Base-by-base conservation (phyloP, 352 stramenopile genomes). In the Thalassiosira mediterranea region DNA sequence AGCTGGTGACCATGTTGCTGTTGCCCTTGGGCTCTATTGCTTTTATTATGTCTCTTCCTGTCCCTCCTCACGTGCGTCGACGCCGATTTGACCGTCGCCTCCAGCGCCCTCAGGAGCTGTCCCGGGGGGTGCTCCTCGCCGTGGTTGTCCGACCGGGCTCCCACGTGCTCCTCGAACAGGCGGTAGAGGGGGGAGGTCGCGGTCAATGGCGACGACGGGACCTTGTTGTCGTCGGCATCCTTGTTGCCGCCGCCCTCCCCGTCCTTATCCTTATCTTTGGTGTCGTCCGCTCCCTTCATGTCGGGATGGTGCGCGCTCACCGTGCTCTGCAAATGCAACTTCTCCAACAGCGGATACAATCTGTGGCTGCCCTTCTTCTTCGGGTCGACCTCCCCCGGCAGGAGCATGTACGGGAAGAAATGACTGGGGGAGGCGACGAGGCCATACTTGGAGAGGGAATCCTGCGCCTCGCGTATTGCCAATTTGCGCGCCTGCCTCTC, bases 81-180 rank as follows among this genome's bases (percentile, higher is more conserved):
- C 5, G 46, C 21, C 23, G 15, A 26, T 3, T 34, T 19, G 15
- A 11, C 7, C 5, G 46, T 40, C n/a, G 23, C 21, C n/a, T 32
- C 37, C 19, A 59, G 15, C 11, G 51, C 23, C 7, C 23, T n/a
- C 11, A 5, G 4, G n/a, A 59, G 51, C 23, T 59, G 21, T 13
- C 13, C 34, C 34, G 34, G 13, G 0, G 51, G 4, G 37, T 42
- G 31, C 17, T 31, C 21, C 17, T 31, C 21, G 23, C 26, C 51
- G 13, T 42, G 34, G n/a, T n/a, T 59, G 37, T 70, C 47, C 17
- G 40, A 19, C 5, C 56, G 34, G 25, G 57, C 23, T 7, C 69
- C 69, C 11, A 69, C 19, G 21, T 78, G 52, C 46, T 63, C 37
- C 23, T 54, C 21, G 38, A 69, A 78, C 10, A 78, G 60, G 21